Evolutionary conservation across 1,139 yeast genomes (phyloP).

Genomic region (Hansenula lynferdii): DNA sequence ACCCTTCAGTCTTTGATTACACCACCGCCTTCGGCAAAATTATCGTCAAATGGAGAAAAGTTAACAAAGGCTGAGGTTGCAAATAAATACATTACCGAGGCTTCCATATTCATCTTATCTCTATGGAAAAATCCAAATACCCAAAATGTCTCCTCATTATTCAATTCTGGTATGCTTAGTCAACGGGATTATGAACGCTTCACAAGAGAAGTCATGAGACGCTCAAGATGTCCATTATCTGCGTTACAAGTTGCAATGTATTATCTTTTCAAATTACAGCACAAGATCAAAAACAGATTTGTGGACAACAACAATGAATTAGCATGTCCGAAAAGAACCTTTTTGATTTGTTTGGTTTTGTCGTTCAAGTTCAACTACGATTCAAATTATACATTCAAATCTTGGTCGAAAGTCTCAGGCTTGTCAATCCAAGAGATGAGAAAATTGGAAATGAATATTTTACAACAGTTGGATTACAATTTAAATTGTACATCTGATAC

Average conservation of each 20-base stretch:
- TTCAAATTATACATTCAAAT: constrained; percentile 58
- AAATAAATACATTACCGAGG: constrained; percentile 10
- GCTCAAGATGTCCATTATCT: constrained; percentile 64
- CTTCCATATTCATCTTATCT: constrained; percentile 11
- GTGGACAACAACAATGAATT: constrained; percentile 10
- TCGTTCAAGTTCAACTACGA: constrained; percentile 75
- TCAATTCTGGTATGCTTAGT: not conserved
- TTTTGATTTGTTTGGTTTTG: constrained; percentile 60
- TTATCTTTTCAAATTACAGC: constrained; percentile 49
- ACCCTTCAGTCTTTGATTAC: not conserved
- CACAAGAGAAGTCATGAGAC: constrained; percentile 58
- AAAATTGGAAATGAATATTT: constrained; percentile 49
- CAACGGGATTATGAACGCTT: constrained; percentile 27
- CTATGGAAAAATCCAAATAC: constrained; percentile 13
- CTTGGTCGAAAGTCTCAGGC: constrained; percentile 80
- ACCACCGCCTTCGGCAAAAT: not conserved
- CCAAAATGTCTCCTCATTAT: constrained; percentile 1
- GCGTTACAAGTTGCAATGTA: constrained; percentile 63
- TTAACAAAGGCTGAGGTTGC: constrained; percentile 3
- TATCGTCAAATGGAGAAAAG: not conserved
- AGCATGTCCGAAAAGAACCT: constrained; percentile 58
- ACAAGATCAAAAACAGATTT: constrained; percentile 11
- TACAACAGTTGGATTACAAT: constrained; percentile 50
- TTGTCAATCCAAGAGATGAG: constrained; percentile 44
- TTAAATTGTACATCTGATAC: constrained; percentile 44